A percentile compares a stretch with the other conserved stretches of the same genome.
These are phyloP conservation scores for Sporisorium reilianum DNA, from an alignment of 1,284 basidiomycete species.

Conservation along the genomic window DNA sequence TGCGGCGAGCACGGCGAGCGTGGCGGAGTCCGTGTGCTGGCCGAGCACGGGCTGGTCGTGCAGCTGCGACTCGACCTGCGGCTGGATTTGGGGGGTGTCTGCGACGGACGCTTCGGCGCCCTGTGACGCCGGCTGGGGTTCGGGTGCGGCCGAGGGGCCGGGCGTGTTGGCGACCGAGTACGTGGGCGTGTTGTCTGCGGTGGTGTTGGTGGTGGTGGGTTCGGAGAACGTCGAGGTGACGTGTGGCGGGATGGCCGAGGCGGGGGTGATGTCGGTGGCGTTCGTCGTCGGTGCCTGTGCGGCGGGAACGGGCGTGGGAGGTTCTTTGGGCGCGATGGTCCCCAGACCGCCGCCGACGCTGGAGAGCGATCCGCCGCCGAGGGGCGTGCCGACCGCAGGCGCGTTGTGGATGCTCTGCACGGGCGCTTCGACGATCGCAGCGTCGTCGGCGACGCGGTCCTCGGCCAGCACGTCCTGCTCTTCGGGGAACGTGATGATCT, in stretches of 20 bases:
- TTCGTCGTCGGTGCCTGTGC: not conserved
- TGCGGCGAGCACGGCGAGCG: conserved; percentile 26
- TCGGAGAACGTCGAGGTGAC: conserved; percentile 18
- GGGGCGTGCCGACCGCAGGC: conserved; percentile 20
- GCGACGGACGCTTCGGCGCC: conserved; percentile 17
- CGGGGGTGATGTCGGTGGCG: conserved; percentile 3
- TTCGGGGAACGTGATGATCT: conserved; percentile 25
- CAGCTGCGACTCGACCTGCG: conserved; percentile 40
- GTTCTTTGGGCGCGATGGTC: conserved; percentile 40
- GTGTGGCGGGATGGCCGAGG: conserved; percentile 39
- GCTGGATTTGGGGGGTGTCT: conserved; percentile 31
- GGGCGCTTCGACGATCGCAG: conserved; percentile 41
- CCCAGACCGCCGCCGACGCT: conserved; percentile 34
- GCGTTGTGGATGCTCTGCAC: conserved; percentile 50
- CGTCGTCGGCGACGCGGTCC: conserved; percentile 30
- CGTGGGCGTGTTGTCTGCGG: conserved; percentile 21
- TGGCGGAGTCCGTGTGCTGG: conserved; percentile 14
- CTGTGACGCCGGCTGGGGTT: conserved; percentile 5
- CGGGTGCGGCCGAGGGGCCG: conserved; percentile 1
- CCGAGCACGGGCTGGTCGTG: conserved; percentile 25
- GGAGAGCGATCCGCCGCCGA: conserved; percentile 9
- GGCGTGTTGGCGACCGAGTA: conserved; percentile 27
- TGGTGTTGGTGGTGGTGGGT: conserved; percentile 22
- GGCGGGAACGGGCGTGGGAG: conserved; percentile 15
- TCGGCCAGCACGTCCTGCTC: conserved; percentile 40